A percentile compares a stretch with the other conserved stretches of the same genome.
These are phyloP conservation scores for Neurospora sp. DNA, from an alignment of 2,329 filamentous ascomycete species.

Conservation along the genomic window DNA sequence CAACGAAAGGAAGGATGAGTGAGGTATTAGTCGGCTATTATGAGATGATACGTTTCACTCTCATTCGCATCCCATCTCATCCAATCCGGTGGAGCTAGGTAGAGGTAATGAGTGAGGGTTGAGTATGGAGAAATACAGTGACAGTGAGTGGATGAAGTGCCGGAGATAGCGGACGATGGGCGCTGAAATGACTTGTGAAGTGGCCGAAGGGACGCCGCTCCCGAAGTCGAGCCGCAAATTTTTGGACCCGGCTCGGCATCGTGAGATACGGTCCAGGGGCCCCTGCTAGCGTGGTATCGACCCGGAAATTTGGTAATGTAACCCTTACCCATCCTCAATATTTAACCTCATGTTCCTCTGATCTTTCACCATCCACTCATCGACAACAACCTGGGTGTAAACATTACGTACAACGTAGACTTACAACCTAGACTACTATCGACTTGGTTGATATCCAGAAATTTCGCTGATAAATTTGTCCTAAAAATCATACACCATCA, in stretches of 20 bases:
- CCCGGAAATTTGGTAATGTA: not conserved
- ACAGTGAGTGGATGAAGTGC: not conserved
- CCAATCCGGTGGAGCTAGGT: not conserved
- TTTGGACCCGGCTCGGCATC: not conserved
- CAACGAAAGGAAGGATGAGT: not conserved
- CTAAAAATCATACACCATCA: not conserved
- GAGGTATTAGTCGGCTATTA: not conserved
- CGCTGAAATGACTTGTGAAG: not conserved
- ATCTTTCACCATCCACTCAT: not conserved
- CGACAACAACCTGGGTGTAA: not conserved
- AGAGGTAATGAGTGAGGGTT: not conserved
- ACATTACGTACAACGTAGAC: not conserved
- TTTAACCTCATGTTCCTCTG: not conserved
- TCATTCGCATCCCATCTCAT: not conserved
- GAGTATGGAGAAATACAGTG: not conserved
- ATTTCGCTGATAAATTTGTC: not conserved
- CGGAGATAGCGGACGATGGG: not conserved
- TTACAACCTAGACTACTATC: not conserved
- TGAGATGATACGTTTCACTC: not conserved
- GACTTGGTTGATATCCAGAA: not conserved
- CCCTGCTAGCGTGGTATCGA: constrained; percentile 3
- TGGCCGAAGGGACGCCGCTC: not conserved
- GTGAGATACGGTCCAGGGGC: not conserved
- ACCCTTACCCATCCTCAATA: not conserved
- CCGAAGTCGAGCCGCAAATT: constrained; percentile 1